Conservation (phyloP, 169 alveolate genomes). For the Ichthyophthirius multifiliis region DNA sequence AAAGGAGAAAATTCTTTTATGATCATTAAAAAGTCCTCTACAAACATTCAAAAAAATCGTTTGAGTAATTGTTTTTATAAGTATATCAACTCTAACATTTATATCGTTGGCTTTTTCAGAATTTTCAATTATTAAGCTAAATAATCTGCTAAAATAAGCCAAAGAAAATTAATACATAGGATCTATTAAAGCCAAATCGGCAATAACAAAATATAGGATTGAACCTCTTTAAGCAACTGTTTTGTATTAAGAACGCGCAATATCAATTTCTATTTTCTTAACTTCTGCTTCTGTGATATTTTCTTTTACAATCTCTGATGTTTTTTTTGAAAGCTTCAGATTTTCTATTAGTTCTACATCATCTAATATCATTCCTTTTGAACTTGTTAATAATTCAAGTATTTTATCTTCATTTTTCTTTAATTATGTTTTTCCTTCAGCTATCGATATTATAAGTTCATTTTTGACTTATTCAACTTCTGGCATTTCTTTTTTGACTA, state of each 20-base stretch:
- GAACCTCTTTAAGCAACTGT: conserved; percentile 77
- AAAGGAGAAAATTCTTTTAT: conserved; percentile 86
- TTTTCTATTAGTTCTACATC: conserved; percentile 78
- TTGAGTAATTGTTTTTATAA: conserved; percentile 73
- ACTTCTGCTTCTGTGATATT: conserved; percentile 65
- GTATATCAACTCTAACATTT: conserved; percentile 63
- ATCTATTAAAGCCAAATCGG: conserved; percentile 82
- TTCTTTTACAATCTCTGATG: conserved; percentile 59
- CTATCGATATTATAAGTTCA: conserved; percentile 84
- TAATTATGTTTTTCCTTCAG: conserved; percentile 83
- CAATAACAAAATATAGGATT: conserved; percentile 81
- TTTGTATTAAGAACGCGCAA: conserved; percentile 64
- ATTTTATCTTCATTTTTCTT: conserved; percentile 88
- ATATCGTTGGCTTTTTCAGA: conserved; percentile 59
- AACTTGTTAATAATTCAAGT: conserved; percentile 83
- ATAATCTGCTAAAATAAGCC: conserved; percentile 83
- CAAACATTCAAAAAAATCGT: conserved; percentile 82
- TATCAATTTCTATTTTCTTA: conserved; percentile 70
- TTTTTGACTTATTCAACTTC: conserved; percentile 89
- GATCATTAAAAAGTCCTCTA: conserved; percentile 88
- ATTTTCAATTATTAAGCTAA: conserved; percentile 76
- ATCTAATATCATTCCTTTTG: conserved; percentile 86
- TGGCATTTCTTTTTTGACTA: conserved; percentile 91
- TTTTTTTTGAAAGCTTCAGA: conserved; percentile 64
- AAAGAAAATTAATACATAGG: conserved; percentile 93